Base-by-base conservation (phyloP, 305 asterid genomes). In the Solanum aculeatissimum region DNA sequence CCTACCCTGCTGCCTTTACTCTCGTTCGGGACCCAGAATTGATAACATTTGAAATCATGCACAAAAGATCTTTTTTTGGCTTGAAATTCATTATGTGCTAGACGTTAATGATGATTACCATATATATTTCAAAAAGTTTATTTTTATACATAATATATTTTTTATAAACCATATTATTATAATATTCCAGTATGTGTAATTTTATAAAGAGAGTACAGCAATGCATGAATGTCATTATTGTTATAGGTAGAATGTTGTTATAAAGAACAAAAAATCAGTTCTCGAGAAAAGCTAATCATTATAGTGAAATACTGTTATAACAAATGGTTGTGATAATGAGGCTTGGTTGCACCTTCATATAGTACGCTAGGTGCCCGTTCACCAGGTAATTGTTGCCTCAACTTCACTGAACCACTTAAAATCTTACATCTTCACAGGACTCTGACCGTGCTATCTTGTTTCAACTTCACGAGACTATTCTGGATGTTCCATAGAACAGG, bases 401-500 rank as follows among this genome's bases (percentile, higher is more conserved):
- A 43, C 57, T 71, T 71, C 57, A 71, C 38, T 42, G 80, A 21
- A 43, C 35, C 23, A 78, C 25, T 14, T 58, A 19, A 19, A 32
- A 29, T 65, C 6, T 7, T 55, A 27, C 21, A 40, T 40, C 81
- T 77, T 90, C 85, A 92, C 86, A 84, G 92, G 25, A 27, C 85
- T 83, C 85, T 68, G 32, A 69, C 27, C 86, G 93, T 82, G 71
- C 93, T 93, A 58, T 93, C 97, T 87, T 92, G 95, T 94, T 96
- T 94, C 92, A 96, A 91, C 92, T 91, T 94, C 89, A 93, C 82
- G 38, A 96, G 97, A 85, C 92, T 87, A 72, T 81, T 93, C 92
- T 96, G 97, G 80, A 96, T 93, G 85, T 91, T 96, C 84, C 98
- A 91, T 87, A 96, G 83, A 57, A 96, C 92, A 3, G 99, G 99